These are phyloP conservation scores for Paraglomus brasilianum DNA, from an alignment of 192 early-diverging fungal genomes.

Conservation along the genomic window DNA sequence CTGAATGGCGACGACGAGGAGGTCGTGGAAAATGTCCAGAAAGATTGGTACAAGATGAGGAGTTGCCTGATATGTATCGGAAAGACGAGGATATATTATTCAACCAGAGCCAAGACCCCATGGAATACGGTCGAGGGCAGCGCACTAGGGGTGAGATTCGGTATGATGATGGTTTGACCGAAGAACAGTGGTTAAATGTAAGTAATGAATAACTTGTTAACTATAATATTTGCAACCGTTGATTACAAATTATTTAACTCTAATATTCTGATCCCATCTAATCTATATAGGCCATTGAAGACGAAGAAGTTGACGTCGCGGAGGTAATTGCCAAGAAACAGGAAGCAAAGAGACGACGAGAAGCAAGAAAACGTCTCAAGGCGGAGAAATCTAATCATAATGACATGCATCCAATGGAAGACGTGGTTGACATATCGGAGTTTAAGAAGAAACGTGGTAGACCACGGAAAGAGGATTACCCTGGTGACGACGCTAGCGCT, in stretches of 20 bases:
- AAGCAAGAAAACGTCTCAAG: conserved; percentile 38
- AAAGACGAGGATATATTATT: conserved; percentile 57
- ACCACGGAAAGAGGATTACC: conserved; percentile 41
- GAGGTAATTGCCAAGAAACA: conserved; percentile 53
- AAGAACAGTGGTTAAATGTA: conserved; percentile 89
- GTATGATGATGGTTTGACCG: conserved; percentile 92
- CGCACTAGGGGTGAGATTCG: conserved; percentile 70
- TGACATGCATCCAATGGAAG: conserved; percentile 13
- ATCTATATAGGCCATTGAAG: conserved; percentile 54
- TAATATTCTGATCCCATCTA: conserved; percentile 3
- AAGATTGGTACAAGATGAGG: conserved; percentile 79
- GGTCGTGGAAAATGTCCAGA: conserved; percentile 61
- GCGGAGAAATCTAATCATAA: neutral
- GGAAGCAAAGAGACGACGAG: conserved; percentile 42
- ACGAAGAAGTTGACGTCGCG: conserved; percentile 62
- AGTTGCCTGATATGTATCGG: conserved; percentile 81
- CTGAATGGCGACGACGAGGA: conserved; percentile 57
- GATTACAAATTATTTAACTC: conserved; percentile 16
- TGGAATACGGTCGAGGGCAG: conserved; percentile 71
- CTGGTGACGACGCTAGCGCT: conserved; percentile 36
- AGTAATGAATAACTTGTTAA: conserved; percentile 11
- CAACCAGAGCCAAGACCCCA: conserved; percentile 47
- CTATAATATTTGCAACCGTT: conserved; percentile 22
- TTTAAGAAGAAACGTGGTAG: conserved; percentile 45
- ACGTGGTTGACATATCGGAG: conserved; percentile 29